A percentile compares a stretch with the other conserved stretches of the same genome.
These are phyloP conservation scores for Leersia perrieri DNA, from an alignment of 176 grass and related monocot genomes.

Conservation along the genomic window DNA sequence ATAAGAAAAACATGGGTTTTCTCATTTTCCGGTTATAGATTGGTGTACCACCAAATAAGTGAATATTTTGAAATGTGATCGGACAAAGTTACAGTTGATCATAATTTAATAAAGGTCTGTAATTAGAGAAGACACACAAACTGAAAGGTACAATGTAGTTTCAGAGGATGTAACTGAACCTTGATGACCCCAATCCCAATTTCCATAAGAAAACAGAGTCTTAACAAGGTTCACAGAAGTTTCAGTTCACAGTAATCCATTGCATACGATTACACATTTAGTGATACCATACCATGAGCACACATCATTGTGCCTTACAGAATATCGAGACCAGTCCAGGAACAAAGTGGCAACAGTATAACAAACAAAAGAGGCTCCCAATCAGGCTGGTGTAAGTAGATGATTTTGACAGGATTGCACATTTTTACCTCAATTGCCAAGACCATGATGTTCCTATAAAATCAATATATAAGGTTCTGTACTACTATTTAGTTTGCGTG, in stretches of 20 bases:
- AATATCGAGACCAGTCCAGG: too few relatives aligned
- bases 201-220: neutral
- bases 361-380: too few relatives aligned
- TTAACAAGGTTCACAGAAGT: neutral
- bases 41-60: neutral
- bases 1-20: neutral
- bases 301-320: too few relatives aligned
- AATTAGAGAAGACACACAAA: neutral
- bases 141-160: neutral
- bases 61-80: constrained; percentile 5
- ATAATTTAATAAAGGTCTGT: neutral
- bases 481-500: neutral
- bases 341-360: too few relatives aligned
- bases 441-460: neutral
- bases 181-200: neutral
- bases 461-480: neutral
- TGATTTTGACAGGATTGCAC: too few relatives aligned
- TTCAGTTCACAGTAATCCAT: too few relatives aligned
- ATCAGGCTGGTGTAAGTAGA: too few relatives aligned
- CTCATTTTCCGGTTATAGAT: neutral
- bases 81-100: neutral
- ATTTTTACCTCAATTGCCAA: neutral
- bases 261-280: too few relatives aligned
- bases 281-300: too few relatives aligned
- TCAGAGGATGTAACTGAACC: neutral